Base-by-base conservation (phyloP, 2,329 filamentous ascomycete species). In the Colletotrichum limetticola region DNA sequence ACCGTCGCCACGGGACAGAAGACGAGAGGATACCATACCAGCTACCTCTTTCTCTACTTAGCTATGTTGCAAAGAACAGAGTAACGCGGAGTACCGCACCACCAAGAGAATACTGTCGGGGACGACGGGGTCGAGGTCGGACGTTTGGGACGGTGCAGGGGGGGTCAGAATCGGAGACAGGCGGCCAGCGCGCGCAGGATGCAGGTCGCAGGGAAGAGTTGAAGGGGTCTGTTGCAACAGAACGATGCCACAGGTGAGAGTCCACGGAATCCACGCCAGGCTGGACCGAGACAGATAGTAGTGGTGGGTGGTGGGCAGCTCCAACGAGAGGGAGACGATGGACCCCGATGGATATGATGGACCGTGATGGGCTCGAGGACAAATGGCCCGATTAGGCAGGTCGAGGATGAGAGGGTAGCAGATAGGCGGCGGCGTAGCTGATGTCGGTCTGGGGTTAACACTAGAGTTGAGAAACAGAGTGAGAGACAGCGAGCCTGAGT, bases 381-480 rank as follows among this genome's bases (percentile, higher is more conserved):
- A 9, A 74, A 71, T 66, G 57, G 58, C 73, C 66, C 66, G 61
- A 69, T 74, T 71, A 74, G 73, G 73, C 66, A 74, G 73, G 73
- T 74, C 66, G 26, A 66, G 61, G 53, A 42, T 65, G 63, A 28
- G 24, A n/a, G 26, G 66, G 59, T 35, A 57, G 22, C 37, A 70
- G 56, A 65, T 61, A 70, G 46, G 55, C 60, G 55, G 68, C 62
- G 68, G 53, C 61, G 67, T 58, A 28, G 30, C 58, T n/a, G 26
- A 30, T 62, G 58, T 62, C 58, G 37, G 71, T 69, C 49, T 57
- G 53, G 26, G 66, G 55, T 55, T 63, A 6, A 42, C 28, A 30
- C n/a, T 2, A 35, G 53, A 42, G 16, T 24, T 22, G 30, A 35
- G 49, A 12, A 12, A n/a, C 16, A 30, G 9, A 42, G 37, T 42